Base-by-base conservation (phyloP, 345 rosid genomes). In the Gossypium rotundifolium region DNA sequence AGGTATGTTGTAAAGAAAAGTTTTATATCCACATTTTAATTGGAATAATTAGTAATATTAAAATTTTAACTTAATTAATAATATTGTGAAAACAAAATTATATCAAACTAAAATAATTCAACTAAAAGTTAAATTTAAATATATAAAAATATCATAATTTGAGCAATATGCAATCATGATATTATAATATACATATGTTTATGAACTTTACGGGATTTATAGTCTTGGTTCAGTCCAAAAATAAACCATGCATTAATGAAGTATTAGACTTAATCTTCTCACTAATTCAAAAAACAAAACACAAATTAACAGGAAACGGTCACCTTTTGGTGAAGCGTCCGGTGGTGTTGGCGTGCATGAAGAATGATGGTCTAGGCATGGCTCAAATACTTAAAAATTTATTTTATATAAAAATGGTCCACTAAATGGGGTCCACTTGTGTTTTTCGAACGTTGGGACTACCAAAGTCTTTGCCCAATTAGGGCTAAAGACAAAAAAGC, bases 351-450 rank as follows among this genome's bases (percentile, higher is more conserved):
- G 71, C 29, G 75, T 77, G 80, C 78, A 42, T 45, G 78, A 38
- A 60, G 52, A 38, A 73, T 76, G 82, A 86, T 83, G 88, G 86
- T 65, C 78, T 69, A 72, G 79, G 81, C 77, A 85, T 81, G 88
- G 87, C 46, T 75, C 20, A 66, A 57, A 74, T 48, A n/a, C 44
- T 57, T 59, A 80, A 59, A 59, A 59, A 75, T 80, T 70, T 79
- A 4, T 52, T 25, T 70, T 38, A 33, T 29, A 18, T 29, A 61
- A 29, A 51, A 52, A 18, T 29, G 48, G 48, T 60, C 25, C 71
- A 33, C 48, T 9, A 46, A 46, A 11, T 29, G 77, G 74, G 48
- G 44, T 55, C 79, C 82, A 76, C 79, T 25, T 38, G 12, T 52
- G n/a, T 80, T 75, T 80, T 76, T 10, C 16, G 67, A 79, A 80